Evolutionary conservation across 352 stramenopile genomes (phyloP), one percentile per base, ranked within the genome.

Genomic region (Globisporangium takayamanum): DNA sequence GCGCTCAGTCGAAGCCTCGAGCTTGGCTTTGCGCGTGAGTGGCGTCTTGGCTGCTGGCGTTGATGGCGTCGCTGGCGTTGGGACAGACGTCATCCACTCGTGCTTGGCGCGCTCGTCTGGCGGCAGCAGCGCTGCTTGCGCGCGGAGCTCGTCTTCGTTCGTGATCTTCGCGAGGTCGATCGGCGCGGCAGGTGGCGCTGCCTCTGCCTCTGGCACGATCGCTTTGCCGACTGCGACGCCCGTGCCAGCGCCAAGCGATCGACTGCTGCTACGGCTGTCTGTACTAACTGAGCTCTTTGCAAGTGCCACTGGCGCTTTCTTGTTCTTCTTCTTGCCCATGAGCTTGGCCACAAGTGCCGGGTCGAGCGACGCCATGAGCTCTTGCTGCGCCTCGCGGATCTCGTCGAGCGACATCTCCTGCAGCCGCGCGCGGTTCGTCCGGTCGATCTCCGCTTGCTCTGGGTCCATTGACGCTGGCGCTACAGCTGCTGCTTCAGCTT

Each of bases 51-150:
- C 15, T 5, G 55, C 20, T 15, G 46, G 42, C 42, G 45, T 22
- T 22, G 22, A 28, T n/a, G 25, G 12, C 10, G 20, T 1, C 20
- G 52, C 8, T 7, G 51, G n/a, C 26, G 57, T 20, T 0, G 59
- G 16, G 1, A 71, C 55, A 0, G 60, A 63, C 41, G 78, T 66
- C 52, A 89, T 94, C 84, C 84, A 94, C 53, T 79, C 76, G 50
- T 89, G 69, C 58, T 94, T 94, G 18, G 76, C 76, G 1, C 81
- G 73, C 56, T 94, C 82, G 55, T 94, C 84, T 0, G 71, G 50
- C 0, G 84, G 76, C 16, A 94, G 59, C 15, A 72, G 49, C 39
- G 78, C 63, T 1, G 70, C 51, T 30, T 82, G 72, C 16, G 63
- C 60, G 20, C 74, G 63, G 8, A 94, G 59, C 18, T 92, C 70